Conservation (phyloP, 495 filamentous ascomycete species). For the Rhizodiscina lignyota region DNA sequence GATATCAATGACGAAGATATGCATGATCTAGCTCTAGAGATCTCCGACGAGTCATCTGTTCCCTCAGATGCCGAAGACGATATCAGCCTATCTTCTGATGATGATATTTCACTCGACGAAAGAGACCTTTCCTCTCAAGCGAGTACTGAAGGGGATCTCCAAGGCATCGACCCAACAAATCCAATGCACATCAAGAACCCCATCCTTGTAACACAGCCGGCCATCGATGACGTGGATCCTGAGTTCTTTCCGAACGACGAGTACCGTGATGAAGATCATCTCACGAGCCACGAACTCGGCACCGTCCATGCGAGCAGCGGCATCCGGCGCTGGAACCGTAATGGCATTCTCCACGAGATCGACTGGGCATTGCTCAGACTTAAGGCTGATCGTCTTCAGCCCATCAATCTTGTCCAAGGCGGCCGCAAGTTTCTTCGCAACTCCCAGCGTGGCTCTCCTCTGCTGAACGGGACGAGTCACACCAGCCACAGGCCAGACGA, state of each 20-base stretch:
- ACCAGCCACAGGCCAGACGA: constrained; percentile 1
- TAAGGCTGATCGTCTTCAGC: constrained; percentile 48
- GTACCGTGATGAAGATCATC: constrained; percentile 54
- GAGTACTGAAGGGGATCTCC: constrained; percentile 46
- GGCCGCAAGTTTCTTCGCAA: constrained; percentile 11
- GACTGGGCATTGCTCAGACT: constrained; percentile 92
- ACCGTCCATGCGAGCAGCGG: constrained; percentile 81
- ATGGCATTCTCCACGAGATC: constrained; percentile 69
- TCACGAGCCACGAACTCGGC: constrained; percentile 60
- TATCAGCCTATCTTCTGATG: constrained; percentile 4
- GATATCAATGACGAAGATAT: constrained; percentile 4
- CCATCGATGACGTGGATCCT: constrained; percentile 68
- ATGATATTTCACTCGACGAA: constrained; percentile 17
- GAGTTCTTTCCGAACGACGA: constrained; percentile 53
- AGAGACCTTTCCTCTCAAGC: constrained; percentile 28
- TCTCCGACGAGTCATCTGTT: constrained; percentile 15
- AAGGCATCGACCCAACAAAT: constrained; percentile 45
- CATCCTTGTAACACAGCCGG: constrained; percentile 68
- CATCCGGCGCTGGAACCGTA: constrained; percentile 49
- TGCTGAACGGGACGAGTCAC: too few species aligned
- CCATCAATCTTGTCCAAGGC: constrained; percentile 44
- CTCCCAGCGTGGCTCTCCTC: constrained; percentile 6
- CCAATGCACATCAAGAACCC: constrained; percentile 44
- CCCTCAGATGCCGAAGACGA: background rate
- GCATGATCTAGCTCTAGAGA: constrained; percentile 5